phyloP scores from a whole-genome alignment of 148 eudicot genomes.

The Rhododendron ovatum region DNA sequence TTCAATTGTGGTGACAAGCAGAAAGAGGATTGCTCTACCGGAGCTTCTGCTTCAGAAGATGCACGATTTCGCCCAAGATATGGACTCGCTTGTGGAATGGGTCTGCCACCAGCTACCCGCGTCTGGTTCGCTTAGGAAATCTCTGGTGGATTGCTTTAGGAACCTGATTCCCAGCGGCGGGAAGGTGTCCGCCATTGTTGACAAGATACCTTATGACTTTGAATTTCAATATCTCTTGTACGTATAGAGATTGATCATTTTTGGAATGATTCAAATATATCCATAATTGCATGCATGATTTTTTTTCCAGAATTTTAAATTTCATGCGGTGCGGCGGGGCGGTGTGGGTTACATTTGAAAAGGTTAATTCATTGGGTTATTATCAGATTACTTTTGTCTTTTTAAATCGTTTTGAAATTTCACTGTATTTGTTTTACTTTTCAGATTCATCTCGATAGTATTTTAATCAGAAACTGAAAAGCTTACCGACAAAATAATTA shows the following conservation, averaged over 20 bases:
- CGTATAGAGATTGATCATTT: neutral
- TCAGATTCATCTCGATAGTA: neutral
- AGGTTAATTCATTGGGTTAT: neutral
- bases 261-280: too few relatives aligned
- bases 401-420: too few relatives aligned
- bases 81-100: constrained; percentile 67
- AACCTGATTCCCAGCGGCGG: constrained; percentile 26
- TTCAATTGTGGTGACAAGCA: constrained; percentile 55
- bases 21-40: constrained; percentile 66
- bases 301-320: neutral
- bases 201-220: constrained; percentile 68
- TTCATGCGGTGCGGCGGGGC: neutral
- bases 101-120: constrained; percentile 82
- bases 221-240: constrained; percentile 73
- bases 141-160: constrained; percentile 80
- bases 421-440: too few relatives aligned
- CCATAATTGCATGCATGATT: neutral
- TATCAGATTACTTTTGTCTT: too few relatives aligned
- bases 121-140: constrained; percentile 75
- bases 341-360: neutral
- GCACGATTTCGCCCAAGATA: constrained; percentile 58
- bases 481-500: too few relatives aligned
- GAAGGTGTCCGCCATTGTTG: constrained; percentile 39
- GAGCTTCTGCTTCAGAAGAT: constrained; percentile 61
- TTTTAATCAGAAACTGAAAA: too few relatives aligned